Evolutionary conservation across 2,329 filamentous ascomycete genomes (phyloP), one percentile per base, ranked within the genome.

Genomic region (Chrysoporthe austroafricana): DNA sequence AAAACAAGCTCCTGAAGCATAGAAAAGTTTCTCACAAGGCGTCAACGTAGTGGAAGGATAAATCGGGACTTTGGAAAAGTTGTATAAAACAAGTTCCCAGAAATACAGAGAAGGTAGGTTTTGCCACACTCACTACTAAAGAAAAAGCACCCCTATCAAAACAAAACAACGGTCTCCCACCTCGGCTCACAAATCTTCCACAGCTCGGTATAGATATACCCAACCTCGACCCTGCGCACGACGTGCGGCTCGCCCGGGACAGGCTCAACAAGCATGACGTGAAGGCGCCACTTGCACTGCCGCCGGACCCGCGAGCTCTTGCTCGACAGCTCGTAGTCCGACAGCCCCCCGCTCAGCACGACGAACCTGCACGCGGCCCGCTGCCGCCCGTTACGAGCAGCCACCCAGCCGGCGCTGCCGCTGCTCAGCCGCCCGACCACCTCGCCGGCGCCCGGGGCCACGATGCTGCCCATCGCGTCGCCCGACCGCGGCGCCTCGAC

Each of bases 151-250:
- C 36, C 34, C 39, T 43, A 61, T 61, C 59, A 61, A 34, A n/a
- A 61, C 21, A 61, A 13, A 36, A 61, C 59, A 32, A 61, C 26
- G n/a, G 59, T 61, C 26, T 61, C 59, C 59, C 59, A 61, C 43
- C 26, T 46, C 43, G 59, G 59, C 16, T 34, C 13, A 46, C 59
- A 61, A n/a, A 5, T 5, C 3, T n/a, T 48, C 59, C 59, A 61
- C 43, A 61, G 21, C 26, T 61, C 43, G 32, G 32, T 26, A 34
- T 61, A 34, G 43, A 61, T 26, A 61, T 48, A 61, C 13, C 59
- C 59, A 11, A 61, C 59, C 43, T 61, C 59, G 26, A 61, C 59
- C 5, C 59, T 61, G 43, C 59, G 59, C 59, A 61, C 16, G 14
- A 46, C 59, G 34, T 34, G 59, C 59, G 59, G n/a, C 43, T 61